These are phyloP conservation scores for Penicillium malachiteum DNA, from an alignment of 495 filamentous ascomycete genomes.

Conservation along the genomic window DNA sequence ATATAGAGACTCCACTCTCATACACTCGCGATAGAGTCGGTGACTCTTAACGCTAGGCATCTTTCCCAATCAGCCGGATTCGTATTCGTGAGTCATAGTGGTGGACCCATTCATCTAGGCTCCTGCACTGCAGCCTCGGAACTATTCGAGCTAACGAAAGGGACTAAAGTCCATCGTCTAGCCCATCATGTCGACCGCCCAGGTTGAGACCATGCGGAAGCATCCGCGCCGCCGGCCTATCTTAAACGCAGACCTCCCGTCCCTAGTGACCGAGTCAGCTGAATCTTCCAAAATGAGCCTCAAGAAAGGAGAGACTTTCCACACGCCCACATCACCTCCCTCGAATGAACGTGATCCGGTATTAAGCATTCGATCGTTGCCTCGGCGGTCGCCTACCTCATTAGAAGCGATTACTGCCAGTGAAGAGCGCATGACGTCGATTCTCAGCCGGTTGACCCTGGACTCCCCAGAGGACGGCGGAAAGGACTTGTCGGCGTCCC, in stretches of 20 bases:
- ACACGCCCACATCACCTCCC: constrained; percentile 43
- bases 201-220: constrained; percentile 23
- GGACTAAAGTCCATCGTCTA: neutral
- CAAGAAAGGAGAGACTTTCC: constrained; percentile 54
- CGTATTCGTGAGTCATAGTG: constrained; percentile 7
- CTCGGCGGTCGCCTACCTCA: constrained; percentile 51
- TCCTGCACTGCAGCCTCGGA: neutral
- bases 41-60: constrained; percentile 24
- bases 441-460: constrained; percentile 43
- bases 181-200: constrained; percentile 24
- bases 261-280: constrained; percentile 23
- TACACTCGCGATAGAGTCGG: constrained; percentile 9
- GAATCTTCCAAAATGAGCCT: constrained; percentile 32
- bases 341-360: constrained; percentile 42
- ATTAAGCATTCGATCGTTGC: constrained; percentile 44
- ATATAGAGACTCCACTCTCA: neutral
- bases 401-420: constrained; percentile 47
- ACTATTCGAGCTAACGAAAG: neutral
- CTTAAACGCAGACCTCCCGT: constrained; percentile 31
- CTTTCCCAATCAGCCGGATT: constrained; percentile 19
- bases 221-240: constrained; percentile 38
- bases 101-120: neutral
- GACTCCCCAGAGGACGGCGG: constrained; percentile 28
- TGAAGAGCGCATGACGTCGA: constrained; percentile 49
- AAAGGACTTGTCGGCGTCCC: neutral